Evolutionary conservation across 139 green algal species (phyloP), one percentile per base, ranked within the genome.

Genomic region (Pedinophyceae sp.): DNA sequence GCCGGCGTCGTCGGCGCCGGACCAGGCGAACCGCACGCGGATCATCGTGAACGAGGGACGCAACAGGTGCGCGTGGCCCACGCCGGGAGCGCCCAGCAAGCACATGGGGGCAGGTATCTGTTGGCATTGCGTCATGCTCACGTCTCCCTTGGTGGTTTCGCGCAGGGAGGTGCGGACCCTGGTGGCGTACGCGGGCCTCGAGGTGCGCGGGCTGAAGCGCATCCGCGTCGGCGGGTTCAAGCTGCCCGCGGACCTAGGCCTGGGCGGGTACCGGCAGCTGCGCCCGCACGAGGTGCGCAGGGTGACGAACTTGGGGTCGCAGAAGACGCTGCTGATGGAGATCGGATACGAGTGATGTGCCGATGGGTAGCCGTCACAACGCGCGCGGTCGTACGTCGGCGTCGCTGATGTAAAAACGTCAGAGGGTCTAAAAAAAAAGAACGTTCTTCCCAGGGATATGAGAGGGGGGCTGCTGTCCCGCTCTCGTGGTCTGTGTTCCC

Each of bases 121-220:
- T n/a, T n/a, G n/a, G n/a, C n/a, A n/a, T n/a, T n/a, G n/a, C n/a
- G n/a, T n/a, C n/a, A n/a, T n/a, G n/a, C n/a, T n/a, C n/a, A n/a
- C n/a, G n/a, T n/a, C n/a, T n/a, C n/a, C n/a, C n/a, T n/a, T n/a
- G n/a, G n/a, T n/a, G n/a, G n/a, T n/a, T n/a, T n/a, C n/a, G n/a
- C n/a, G n/a, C n/a, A n/a, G 79, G 30, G 86, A 95, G 72, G 86
- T 94, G 16, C 69, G 87, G 4, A 51, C 65, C 50, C 64, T 94
- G 30, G 71, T 85, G 24, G 67, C 52, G 26, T 39, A 59, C 10
- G 80, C 70, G 2, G 84, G 80, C 0, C 57, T 94, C 52, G 60
- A 87, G 49, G 73, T 94, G 50, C 65, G 64, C 10, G 52, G 53
- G 24, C 67, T 96, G 24, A 84, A 85, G 54, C 69, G 87, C 2